These are phyloP conservation scores for Irpex rosettiformis DNA, from an alignment of 1,284 basidiomycete species.

Conservation along the genomic window DNA sequence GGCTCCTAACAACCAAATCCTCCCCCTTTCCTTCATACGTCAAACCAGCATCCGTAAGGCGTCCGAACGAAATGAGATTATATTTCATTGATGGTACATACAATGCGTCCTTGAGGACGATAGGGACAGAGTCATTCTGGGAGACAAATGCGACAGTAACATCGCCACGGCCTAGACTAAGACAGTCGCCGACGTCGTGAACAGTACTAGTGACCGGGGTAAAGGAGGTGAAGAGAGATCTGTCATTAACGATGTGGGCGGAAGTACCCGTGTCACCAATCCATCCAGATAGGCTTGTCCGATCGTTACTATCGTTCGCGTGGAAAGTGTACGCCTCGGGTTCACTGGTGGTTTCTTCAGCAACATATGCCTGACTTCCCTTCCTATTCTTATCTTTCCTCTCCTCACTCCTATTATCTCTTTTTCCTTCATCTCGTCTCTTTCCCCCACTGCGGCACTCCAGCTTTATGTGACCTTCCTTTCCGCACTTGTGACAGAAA, in stretches of 20 bases:
- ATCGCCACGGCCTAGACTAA: constrained; percentile 17
- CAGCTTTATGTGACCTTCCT: constrained; percentile 11
- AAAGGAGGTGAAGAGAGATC: constrained; percentile 12
- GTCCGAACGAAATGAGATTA: constrained; percentile 34
- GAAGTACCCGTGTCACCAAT: constrained; percentile 16
- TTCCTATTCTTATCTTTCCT: neutral
- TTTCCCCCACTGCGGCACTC: constrained; percentile 8
- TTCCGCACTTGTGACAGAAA: constrained; percentile 13
- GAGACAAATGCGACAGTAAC: constrained; percentile 14
- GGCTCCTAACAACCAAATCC: constrained; percentile 12
- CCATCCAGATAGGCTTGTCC: constrained; percentile 8
- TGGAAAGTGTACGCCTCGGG: neutral
- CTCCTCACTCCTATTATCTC: constrained; percentile 6
- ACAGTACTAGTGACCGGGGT: constrained; percentile 11
- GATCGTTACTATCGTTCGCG: neutral
- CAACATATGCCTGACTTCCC: neutral
- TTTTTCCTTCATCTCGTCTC: neutral
- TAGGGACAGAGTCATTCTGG: constrained; percentile 1
- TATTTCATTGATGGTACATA: constrained; percentile 30
- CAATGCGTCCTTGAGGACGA: constrained; percentile 26
- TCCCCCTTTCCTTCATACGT: neutral
- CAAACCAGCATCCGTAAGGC: constrained; percentile 15
- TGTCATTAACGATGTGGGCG: constrained; percentile 16
- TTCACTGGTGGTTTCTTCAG: neutral
- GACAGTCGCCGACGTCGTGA: constrained; percentile 17